A percentile compares a stretch with the other conserved stretches of the same genome.
phyloP scores from a whole-genome alignment of 192 early-diverging fungal genomes.

The Thamnidium elegans region DNA sequence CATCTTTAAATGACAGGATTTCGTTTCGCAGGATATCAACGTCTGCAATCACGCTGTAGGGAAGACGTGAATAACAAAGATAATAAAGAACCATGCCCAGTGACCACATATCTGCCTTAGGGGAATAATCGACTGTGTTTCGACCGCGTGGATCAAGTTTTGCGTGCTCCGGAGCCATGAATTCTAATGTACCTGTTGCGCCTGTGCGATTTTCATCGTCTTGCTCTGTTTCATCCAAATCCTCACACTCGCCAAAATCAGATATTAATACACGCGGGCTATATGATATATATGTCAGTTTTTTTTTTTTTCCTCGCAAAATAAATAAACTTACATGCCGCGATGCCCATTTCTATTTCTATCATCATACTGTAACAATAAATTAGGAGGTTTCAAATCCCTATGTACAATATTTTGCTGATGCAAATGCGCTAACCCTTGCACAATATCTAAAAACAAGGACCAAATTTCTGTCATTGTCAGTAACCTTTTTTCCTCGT shows the following conservation, averaged over 20 bases:
- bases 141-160: conserved; percentile 48
- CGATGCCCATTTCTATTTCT: conserved; percentile 10
- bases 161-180: conserved; percentile 84
- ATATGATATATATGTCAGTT: no score
- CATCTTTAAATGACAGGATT: conserved; percentile 64
- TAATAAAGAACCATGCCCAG: conserved; percentile 93
- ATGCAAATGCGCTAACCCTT: conserved; percentile 89
- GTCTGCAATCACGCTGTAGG: conserved; percentile 84
- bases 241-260: conserved; percentile 98
- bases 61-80: conserved; percentile 81
- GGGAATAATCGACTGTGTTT: conserved; percentile 75
- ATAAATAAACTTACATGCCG: conserved; percentile 23
- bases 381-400: conserved; percentile 91
- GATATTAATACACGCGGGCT: conserved; percentile 84
- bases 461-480: conserved; percentile 73
- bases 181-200: conserved; percentile 92
- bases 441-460: conserved; percentile 88
- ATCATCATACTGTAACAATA: conserved; percentile 74
- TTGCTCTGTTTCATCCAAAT: conserved; percentile 63
- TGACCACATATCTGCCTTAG: conserved; percentile 93
- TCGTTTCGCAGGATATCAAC: conserved; percentile 81
- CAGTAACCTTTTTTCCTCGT: conserved; percentile 38
- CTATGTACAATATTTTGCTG: conserved; percentile 86
- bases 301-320: no score
- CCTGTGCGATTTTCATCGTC: conserved; percentile 75